phyloP scores from a whole-genome alignment of 768 basidiomycete genomes.

The Tulasnella sp. region DNA sequence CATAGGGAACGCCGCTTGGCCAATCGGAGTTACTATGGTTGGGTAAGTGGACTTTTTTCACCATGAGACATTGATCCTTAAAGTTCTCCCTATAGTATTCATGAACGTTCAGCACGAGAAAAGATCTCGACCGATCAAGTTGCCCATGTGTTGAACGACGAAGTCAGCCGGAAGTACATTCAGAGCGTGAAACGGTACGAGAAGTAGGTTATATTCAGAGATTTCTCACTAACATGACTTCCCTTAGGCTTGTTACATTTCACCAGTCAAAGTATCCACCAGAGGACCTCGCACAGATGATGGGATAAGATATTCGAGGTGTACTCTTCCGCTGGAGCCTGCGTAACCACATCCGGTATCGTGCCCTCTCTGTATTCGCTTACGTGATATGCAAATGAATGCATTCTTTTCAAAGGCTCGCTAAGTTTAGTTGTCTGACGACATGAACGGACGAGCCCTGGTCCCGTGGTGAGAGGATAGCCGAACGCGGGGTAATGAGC shows the following conservation, averaged over 20 bases:
- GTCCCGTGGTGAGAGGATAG: too few relatives aligned
- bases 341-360: too few relatives aligned
- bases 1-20: conserved; percentile 99
- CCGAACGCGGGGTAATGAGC: too few relatives aligned
- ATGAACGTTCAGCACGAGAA: conserved; percentile 94
- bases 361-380: too few relatives aligned
- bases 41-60: conserved; percentile 45
- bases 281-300: conserved; percentile 79
- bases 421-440: too few relatives aligned
- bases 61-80: background rate
- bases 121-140: conserved; percentile 97
- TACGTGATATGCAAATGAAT: too few relatives aligned
- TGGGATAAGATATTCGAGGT: conserved; percentile 47
- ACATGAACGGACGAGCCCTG: too few relatives aligned
- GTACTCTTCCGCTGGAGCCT: background rate
- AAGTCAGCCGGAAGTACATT: conserved; percentile 97
- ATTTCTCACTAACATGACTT: background rate
- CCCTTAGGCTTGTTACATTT: conserved; percentile 75
- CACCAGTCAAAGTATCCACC: conserved; percentile 95
- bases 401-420: too few relatives aligned
- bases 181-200: conserved; percentile 89
- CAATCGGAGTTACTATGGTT: conserved; percentile 99
- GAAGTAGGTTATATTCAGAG: background rate
- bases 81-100: conserved; percentile 49
- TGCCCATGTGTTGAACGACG: conserved; percentile 96